Conservation (phyloP, 1,284 basidiomycete species). For the Exobasidium rhododendri region DNA sequence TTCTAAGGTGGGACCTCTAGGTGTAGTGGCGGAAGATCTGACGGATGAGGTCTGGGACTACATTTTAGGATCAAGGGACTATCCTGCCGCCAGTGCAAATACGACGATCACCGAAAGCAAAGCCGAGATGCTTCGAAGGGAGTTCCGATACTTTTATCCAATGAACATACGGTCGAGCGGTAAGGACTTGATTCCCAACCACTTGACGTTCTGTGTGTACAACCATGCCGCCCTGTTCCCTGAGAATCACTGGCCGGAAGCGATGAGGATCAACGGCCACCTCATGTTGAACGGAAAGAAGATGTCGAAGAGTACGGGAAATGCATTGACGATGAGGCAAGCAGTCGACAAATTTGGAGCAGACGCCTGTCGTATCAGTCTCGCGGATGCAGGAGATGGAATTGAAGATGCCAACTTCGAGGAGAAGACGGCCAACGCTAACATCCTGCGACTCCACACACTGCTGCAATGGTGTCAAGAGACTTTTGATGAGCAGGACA, state of each 20-base stretch:
- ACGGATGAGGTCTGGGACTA: conserved; percentile 98
- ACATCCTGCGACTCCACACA: conserved; percentile 90
- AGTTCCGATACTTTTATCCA: conserved; percentile 97
- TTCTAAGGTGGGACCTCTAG: conserved; percentile 73
- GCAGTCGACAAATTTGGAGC: conserved; percentile 71
- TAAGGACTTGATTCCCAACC: conserved; percentile 95
- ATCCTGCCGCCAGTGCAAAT: conserved; percentile 61
- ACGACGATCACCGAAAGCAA: conserved; percentile 69
- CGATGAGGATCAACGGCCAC: conserved; percentile 94
- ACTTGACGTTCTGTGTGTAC: conserved; percentile 92
- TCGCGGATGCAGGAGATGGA: conserved; percentile 96
- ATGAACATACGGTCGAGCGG: conserved; percentile 98
- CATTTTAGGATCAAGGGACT: conserved; percentile 73
- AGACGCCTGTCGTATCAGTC: conserved; percentile 82
- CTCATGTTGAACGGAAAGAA: conserved; percentile 98
- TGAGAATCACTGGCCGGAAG: conserved; percentile 85
- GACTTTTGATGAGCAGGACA: conserved; percentile 62
- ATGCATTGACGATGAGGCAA: conserved; percentile 51
- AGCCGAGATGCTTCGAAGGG: conserved; percentile 78
- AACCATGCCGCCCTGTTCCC: conserved; percentile 91
- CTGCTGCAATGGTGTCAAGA: conserved; percentile 89
- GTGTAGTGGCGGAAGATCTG: conserved; percentile 84
- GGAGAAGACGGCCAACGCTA: conserved; percentile 96
- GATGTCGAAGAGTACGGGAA: conserved; percentile 94
- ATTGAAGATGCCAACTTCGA: conserved; percentile 98